These are phyloP conservation scores for Nicotiana benthamiana DNA, from an alignment of 257 asterid species.

Conservation along the genomic window DNA sequence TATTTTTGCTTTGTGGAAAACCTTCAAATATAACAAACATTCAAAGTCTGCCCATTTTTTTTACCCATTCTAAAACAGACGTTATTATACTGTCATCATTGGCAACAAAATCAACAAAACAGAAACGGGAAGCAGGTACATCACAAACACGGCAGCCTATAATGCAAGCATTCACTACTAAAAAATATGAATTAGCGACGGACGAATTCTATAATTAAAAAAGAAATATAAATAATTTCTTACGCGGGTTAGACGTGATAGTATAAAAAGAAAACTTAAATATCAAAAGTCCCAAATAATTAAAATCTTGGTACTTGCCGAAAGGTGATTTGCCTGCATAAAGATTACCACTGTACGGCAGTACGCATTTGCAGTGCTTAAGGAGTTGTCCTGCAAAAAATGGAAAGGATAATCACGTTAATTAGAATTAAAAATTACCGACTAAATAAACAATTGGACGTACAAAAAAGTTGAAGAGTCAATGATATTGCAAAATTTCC, in stretches of 20 bases:
- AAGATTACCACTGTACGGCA: neutral
- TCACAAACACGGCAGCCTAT: neutral
- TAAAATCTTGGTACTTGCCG: neutral
- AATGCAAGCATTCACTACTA: neutral
- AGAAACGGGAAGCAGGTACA: neutral
- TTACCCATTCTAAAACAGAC: neutral
- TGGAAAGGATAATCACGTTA: neutral
- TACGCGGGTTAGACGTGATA: no score
- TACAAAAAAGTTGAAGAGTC: neutral
- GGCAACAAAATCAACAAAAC: neutral
- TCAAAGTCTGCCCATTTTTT: neutral
- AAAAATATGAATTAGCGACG: no score
- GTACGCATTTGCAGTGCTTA: neutral
- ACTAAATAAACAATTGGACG: neutral
- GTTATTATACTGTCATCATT: neutral
- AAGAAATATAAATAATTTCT: no score
- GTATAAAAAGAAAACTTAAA: no score
- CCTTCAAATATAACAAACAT: neutral
- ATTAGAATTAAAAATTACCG: neutral
- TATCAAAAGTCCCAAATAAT: neutral
- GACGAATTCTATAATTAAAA: no score
- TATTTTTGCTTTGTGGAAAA: neutral
- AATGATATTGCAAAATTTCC: neutral
- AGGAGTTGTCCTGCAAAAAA: neutral
- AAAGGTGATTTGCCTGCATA: neutral